A percentile compares a stretch with the other conserved stretches of the same genome.
Evolutionary conservation across 2,329 filamentous ascomycete species (phyloP).

Genomic region (Metarhizium guizhouense): DNA sequence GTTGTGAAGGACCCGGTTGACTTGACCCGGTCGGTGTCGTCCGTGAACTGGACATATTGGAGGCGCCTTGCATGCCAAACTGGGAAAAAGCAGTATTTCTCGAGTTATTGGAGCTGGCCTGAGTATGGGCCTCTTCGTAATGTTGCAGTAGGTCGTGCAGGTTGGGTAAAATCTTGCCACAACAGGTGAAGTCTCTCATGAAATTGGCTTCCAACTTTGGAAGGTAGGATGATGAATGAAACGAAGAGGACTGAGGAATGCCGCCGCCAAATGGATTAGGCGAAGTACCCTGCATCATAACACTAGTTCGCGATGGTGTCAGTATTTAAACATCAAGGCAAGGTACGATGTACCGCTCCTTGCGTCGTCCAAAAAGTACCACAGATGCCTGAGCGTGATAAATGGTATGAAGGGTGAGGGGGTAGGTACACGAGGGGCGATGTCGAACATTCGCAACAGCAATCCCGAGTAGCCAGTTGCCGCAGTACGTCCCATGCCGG

Average conservation of each 20-base stretch:
- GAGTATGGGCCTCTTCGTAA: slow-evolving; percentile 90
- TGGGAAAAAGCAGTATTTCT: slow-evolving; percentile 32
- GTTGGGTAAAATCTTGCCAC: slow-evolving; percentile 78
- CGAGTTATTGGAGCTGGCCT: slow-evolving; percentile 41
- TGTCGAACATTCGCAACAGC: background rate
- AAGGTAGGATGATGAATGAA: slow-evolving; percentile 92
- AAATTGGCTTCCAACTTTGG: slow-evolving; percentile 96
- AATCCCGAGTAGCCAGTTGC: background rate
- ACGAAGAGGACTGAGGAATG: slow-evolving; percentile 78
- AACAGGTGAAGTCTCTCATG: slow-evolving; percentile 95
- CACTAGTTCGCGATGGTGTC: slow-evolving; percentile 41
- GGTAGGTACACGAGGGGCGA: background rate
- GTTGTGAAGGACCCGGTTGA: slow-evolving; percentile 14
- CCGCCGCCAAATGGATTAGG: slow-evolving; percentile 52
- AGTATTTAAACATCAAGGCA: background rate
- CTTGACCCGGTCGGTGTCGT: slow-evolving; percentile 21
- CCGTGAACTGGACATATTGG: slow-evolving; percentile 25
- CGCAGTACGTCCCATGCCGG: background rate
- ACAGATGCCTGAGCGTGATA: background rate
- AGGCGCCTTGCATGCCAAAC: slow-evolving; percentile 24
- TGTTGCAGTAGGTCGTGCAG: slow-evolving; percentile 93
- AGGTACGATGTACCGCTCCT: background rate
- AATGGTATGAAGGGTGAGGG: background rate
- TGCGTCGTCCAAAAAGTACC: background rate
- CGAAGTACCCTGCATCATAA: slow-evolving; percentile 94